These are phyloP conservation scores for Cyclanthera cordifolia DNA, from an alignment of 306 rosid genomes.

Conservation along the genomic window DNA sequence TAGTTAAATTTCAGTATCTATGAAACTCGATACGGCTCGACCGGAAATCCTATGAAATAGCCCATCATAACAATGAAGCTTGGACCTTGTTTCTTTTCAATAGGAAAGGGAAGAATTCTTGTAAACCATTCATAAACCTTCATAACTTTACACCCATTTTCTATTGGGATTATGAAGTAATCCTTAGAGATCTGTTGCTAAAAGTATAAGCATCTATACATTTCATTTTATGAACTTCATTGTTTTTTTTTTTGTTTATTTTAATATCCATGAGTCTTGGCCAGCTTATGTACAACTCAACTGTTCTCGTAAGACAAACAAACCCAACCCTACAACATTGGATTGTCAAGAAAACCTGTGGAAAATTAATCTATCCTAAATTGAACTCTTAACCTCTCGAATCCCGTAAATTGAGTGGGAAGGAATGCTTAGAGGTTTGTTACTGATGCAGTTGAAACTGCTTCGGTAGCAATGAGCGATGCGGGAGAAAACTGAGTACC, in stretches of 20 bases:
- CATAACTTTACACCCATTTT: background rate
- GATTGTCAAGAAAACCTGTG: too few species aligned
- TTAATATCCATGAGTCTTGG: too few species aligned
- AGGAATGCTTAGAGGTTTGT: background rate
- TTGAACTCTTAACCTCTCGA: too few species aligned
- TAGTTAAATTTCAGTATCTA: background rate
- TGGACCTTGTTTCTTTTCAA: background rate
- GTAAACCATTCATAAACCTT: background rate
- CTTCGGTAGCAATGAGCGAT: background rate
- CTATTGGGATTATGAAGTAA: background rate
- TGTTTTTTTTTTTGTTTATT: too few species aligned
- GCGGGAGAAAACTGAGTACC: conserved; percentile 29
- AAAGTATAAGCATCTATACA: background rate
- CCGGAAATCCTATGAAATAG: background rate
- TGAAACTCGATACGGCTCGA: background rate
- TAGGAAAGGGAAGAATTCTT: background rate
- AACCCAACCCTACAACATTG: too few species aligned
- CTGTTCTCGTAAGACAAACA: too few species aligned
- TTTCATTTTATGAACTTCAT: background rate
- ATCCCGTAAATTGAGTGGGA: background rate
- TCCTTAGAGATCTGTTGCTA: background rate
- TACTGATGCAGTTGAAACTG: conserved; percentile 5
- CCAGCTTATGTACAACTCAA: too few species aligned
- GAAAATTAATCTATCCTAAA: too few species aligned
- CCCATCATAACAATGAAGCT: background rate